Evolutionary conservation across 805 yeast species (phyloP).

Genomic region (Yamadazyma nakazawae): DNA sequence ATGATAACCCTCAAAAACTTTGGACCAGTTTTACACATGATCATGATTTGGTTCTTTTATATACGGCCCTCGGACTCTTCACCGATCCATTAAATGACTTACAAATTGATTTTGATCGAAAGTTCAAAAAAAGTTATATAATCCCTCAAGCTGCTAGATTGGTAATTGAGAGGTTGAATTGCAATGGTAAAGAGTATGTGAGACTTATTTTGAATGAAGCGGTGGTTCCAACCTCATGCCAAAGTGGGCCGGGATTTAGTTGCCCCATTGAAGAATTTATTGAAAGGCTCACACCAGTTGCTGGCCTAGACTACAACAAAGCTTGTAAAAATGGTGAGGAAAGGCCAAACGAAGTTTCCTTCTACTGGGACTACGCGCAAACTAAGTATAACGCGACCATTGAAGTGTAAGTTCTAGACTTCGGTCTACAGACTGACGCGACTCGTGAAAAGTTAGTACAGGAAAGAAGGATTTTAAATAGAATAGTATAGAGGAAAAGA

Average conservation of each 20-base stretch:
- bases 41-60: conserved; percentile 54
- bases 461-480: neutral
- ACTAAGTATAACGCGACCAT: conserved; percentile 2
- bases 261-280: conserved; percentile 33
- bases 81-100: conserved; percentile 35
- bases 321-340: conserved; percentile 22
- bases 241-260: conserved; percentile 40
- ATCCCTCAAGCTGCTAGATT: conserved; percentile 41
- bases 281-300: conserved; percentile 15
- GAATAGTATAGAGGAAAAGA: no score
- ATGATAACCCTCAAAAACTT: conserved; percentile 44
- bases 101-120: conserved; percentile 16
- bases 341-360: conserved; percentile 25
- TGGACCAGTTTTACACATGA: conserved; percentile 78
- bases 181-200: conserved; percentile 29
- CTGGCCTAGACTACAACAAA: conserved; percentile 21
- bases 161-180: conserved; percentile 32
- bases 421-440: neutral
- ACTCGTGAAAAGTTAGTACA: neutral
- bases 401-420: neutral
- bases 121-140: conserved; percentile 22
- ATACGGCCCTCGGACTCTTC: conserved; percentile 61
- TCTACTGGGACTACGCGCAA: conserved; percentile 39
- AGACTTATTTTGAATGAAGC: conserved; percentile 39
- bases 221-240: conserved; percentile 36